These are phyloP conservation scores for Amaranthus palmeri DNA, from an alignment of 148 eudicot species.

Conservation along the genomic window DNA sequence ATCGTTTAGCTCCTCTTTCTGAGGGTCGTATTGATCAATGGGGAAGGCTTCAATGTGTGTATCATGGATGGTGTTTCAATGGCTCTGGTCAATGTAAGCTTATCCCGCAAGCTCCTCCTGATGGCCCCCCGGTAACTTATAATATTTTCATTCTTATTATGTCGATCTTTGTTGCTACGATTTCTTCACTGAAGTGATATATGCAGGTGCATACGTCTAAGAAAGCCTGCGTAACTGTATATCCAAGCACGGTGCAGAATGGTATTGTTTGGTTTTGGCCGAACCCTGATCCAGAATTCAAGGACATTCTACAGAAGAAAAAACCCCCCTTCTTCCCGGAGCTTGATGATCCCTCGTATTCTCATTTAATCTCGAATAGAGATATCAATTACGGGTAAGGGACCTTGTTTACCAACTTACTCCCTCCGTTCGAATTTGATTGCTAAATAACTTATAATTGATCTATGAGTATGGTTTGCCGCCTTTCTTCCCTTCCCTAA, in stretches of 20 bases:
- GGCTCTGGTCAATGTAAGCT: constrained; percentile 63
- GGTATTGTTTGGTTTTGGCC: constrained; percentile 91
- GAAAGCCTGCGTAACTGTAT: constrained; percentile 71
- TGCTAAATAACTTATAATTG: not conserved
- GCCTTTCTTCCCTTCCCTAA: not conserved
- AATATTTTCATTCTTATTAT: no score
- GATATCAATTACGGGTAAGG: constrained; percentile 75
- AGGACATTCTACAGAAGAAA: constrained; percentile 38
- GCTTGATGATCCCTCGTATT: constrained; percentile 67
- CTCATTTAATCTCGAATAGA: constrained; percentile 44
- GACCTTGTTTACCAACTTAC: not conserved
- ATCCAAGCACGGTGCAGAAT: constrained; percentile 70
- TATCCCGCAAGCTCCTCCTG: constrained; percentile 71
- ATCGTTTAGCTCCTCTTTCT: constrained; percentile 76
- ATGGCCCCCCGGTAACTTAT: constrained; percentile 54
- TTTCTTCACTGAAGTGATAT: not conserved
- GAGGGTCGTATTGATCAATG: constrained; percentile 81
- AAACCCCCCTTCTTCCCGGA: constrained; percentile 64
- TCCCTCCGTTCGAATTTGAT: no score
- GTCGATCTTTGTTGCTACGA: no score
- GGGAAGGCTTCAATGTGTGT: constrained; percentile 84
- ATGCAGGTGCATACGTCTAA: constrained; percentile 57
- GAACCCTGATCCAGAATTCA: constrained; percentile 46
- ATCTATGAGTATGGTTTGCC: not conserved
- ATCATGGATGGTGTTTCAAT: constrained; percentile 82